Conservation (phyloP, 2,329 filamentous ascomycete species). For the Aspergillus pseudoviridinutans region DNA sequence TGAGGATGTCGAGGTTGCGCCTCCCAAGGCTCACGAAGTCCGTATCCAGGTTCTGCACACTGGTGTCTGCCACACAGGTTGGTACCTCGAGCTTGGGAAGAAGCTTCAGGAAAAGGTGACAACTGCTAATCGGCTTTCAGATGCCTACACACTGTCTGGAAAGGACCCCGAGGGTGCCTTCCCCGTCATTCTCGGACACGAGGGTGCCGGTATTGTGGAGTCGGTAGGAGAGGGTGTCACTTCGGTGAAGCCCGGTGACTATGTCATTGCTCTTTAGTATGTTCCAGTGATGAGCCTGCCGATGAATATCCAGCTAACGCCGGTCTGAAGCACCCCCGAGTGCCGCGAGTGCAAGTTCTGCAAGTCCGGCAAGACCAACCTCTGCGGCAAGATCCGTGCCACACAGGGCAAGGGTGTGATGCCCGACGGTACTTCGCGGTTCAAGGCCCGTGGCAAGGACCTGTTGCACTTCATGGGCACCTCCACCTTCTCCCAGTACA, state of each 20-base stretch:
- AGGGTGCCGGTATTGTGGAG: slow-evolving; percentile 88
- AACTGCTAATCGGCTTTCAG: slow-evolving; percentile 38
- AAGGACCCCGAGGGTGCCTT: slow-evolving; percentile 97
- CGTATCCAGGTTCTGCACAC: slow-evolving; percentile 97
- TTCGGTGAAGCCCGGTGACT: slow-evolving; percentile 87
- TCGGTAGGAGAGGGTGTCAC: slow-evolving; percentile 93
- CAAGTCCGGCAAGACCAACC: slow-evolving; percentile 98
- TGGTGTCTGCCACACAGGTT: slow-evolving; percentile 97
- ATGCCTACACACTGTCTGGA: slow-evolving; percentile 91
- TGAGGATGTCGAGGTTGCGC: slow-evolving; percentile 87
- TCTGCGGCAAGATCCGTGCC: slow-evolving; percentile 96
- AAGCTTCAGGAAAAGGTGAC: neutral
- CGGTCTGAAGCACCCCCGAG: slow-evolving; percentile 74
- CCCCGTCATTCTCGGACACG: slow-evolving; percentile 83
- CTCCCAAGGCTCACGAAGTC: slow-evolving; percentile 89
- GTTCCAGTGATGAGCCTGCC: slow-evolving; percentile 24
- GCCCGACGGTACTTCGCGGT: slow-evolving; percentile 93
- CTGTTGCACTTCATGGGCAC: slow-evolving; percentile 99
- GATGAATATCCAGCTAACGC: neutral
- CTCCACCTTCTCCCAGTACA: slow-evolving; percentile 98
- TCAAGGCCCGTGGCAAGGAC: slow-evolving; percentile 91
- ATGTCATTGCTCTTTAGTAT: slow-evolving; percentile 84
- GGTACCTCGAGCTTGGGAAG: slow-evolving; percentile 18
- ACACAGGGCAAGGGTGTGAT: slow-evolving; percentile 95
- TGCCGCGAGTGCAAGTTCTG: slow-evolving; percentile 99